Evolutionary conservation across 2,329 filamentous ascomycete genomes (phyloP), one percentile per base, ranked within the genome.

Genomic region (Phialocephala subalpina): DNA sequence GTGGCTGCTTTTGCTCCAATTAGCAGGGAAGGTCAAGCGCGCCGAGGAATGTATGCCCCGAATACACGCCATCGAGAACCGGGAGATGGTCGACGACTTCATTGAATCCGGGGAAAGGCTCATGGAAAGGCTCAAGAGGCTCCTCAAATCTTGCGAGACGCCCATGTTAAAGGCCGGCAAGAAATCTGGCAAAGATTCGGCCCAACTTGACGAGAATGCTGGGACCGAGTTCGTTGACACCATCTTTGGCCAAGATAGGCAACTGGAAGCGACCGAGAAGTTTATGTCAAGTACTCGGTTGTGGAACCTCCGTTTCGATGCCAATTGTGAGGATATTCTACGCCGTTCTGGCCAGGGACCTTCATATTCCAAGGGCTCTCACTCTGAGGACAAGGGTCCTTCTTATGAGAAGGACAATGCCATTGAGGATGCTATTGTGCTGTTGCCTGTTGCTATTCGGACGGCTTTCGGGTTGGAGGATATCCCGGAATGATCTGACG

Each of bases 201-300:
- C 88, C 60, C 90, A 90, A 78, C 92, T 98, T 80, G 95, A 94
- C 77, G 94, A 94, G 84, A 95, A 93, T 78, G 93, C 93, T 61
- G 96, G 96, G 60, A 91, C 92, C 73, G 94, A 97, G 82, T 98
- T 99, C 75, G 95, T 99, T 75, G 91, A 97, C 78, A 94, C 93
- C 60, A 92, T 99, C 73, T 98, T 98, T 74, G 95, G 94, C 70
- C 90, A 91, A 69, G 95, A 98, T 77, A 88, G 94, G 69, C 92
- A 97, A 81, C 85, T 97, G 62, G 90, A 94, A 78, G 90, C 90
- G 80, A 97, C 95, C 1, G 93, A 97, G 83, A 92, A 92, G 80
- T 88, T 97, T 80, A 98, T 98, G 93, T 89, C 92, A 9, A 73
- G 71, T 5, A 73, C 73, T n/a, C 69, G 73, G 20, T 63, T 75